Base-by-base conservation (phyloP, 2,329 filamentous ascomycete genomes). In the Lachnum nothofagi region DNA sequence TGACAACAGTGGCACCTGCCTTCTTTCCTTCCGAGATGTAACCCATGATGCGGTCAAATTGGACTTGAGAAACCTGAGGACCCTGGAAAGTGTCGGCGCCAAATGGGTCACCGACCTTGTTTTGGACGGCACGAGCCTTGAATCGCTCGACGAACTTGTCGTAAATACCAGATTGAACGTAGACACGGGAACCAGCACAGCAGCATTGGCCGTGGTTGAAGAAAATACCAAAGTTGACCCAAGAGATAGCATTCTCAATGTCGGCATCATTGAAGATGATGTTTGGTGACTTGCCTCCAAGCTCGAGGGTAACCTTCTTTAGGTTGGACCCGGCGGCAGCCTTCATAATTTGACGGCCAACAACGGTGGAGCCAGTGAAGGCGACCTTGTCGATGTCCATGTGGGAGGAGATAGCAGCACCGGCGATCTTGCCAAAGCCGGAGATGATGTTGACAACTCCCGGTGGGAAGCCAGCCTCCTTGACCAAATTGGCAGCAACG, bases 11-110 rank as follows among this genome's bases (percentile, higher is more conserved):
- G 51, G 83, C 82, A 63, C 83, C 82, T 35, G 74, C 75, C 56
- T 79, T 73, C 72, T 85, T 85, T 53, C 83, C 83, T 52, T 74
- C 72, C 53, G 85, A 71, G 62, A 86, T 86, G 63, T 70, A 78
- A 64, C 71, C 72, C 82, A 86, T 85, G 67, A 86, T 83, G 52
- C 82, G 78, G 68, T 86, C 82, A 61, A 79, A 86, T 68, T 87
- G 83, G 33, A 83, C 66, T 67, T 86, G 74, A 14, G 81, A 84
- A 46, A 86, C 79, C 67, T 86, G 83, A 53, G 83, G 83, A 45
- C 83, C 83, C 65, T 86, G 83, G 79, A 85, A 85, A 56, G 82
- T 86, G 48, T 82, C 74, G 37, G 70, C 59, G 52, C 72, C 70
- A 71, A 86, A 85, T 65, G 83, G 83, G 68, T 86, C 79, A 53